Evolutionary conservation across 306 rosid genomes (phyloP).

Genomic region (Carpinus viminea): DNA sequence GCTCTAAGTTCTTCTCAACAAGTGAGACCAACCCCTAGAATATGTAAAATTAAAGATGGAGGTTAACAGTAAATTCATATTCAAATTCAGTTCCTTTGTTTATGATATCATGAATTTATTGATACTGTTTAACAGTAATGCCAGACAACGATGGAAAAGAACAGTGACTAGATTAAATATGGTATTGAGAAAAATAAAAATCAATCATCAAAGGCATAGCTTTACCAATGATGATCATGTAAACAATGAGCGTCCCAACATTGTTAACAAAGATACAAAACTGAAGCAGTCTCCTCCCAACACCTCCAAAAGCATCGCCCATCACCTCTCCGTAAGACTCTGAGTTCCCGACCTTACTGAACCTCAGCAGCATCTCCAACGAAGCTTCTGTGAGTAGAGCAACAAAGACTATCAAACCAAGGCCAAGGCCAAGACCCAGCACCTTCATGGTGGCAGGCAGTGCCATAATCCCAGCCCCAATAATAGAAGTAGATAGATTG

Average conservation of each 20-base stretch:
- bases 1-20: too few relatives aligned
- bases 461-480: slow-evolving; percentile 82
- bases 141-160: too few relatives aligned
- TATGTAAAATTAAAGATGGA: too few relatives aligned
- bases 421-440: slow-evolving; percentile 52
- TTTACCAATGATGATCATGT: slow-evolving; percentile 66
- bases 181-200: background rate
- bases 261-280: slow-evolving; percentile 54
- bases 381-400: slow-evolving; percentile 55
- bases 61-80: too few relatives aligned
- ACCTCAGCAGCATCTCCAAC: slow-evolving; percentile 56
- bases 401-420: slow-evolving; percentile 43
- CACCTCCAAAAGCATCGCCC: slow-evolving; percentile 54
- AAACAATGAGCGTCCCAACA: slow-evolving; percentile 64
- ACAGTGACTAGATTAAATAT: background rate
- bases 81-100: too few relatives aligned
- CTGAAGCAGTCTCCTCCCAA: slow-evolving; percentile 49
- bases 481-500: slow-evolving; percentile 64
- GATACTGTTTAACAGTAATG: too few relatives aligned
- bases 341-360: slow-evolving; percentile 47
- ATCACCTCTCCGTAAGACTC: slow-evolving; percentile 45
- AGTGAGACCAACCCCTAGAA: too few relatives aligned
- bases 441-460: slow-evolving; percentile 74
- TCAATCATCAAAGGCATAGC: background rate
- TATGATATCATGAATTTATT: too few relatives aligned